phyloP scores from a whole-genome alignment of 1,284 basidiomycete genomes.

The Heterobasidion annosum region DNA sequence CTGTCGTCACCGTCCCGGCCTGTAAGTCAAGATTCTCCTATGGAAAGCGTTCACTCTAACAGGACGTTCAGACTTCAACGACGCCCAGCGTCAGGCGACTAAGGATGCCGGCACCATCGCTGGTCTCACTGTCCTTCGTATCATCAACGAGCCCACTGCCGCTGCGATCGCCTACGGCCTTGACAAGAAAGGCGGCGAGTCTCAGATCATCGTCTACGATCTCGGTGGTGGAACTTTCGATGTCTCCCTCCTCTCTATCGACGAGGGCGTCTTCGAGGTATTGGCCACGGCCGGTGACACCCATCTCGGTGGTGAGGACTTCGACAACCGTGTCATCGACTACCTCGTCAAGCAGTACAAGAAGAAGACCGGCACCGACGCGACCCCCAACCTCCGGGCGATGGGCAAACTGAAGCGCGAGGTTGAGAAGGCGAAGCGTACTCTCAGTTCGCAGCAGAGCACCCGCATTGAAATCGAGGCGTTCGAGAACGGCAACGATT shows the following conservation, averaged over 20 bases:
- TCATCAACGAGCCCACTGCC: conserved; percentile 98
- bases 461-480: conserved; percentile 71
- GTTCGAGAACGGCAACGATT: conserved; percentile 95
- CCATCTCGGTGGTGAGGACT: conserved; percentile 98
- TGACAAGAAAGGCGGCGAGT: conserved; percentile 91
- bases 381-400: conserved; percentile 80
- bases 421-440: conserved; percentile 98
- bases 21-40: conserved; percentile 21
- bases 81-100: conserved; percentile 98
- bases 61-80: conserved; percentile 79
- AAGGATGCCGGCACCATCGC: conserved; percentile 98
- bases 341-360: conserved; percentile 91
- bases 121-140: conserved; percentile 92
- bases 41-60: neutral
- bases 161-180: conserved; percentile 98
- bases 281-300: conserved; percentile 97
- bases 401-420: conserved; percentile 97
- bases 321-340: conserved; percentile 94
- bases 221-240: conserved; percentile 76
- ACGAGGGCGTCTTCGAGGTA: conserved; percentile 98
- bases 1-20: conserved; percentile 96
- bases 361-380: conserved; percentile 91
- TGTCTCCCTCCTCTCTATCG: conserved; percentile 95
- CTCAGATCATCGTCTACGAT: conserved; percentile 97
- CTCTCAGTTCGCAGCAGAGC: conserved; percentile 75